A percentile compares a stretch with the other conserved stretches of the same genome.
phyloP scores from a whole-genome alignment of 163 green algal genomes.

The Scenedesmus sp. region DNA sequence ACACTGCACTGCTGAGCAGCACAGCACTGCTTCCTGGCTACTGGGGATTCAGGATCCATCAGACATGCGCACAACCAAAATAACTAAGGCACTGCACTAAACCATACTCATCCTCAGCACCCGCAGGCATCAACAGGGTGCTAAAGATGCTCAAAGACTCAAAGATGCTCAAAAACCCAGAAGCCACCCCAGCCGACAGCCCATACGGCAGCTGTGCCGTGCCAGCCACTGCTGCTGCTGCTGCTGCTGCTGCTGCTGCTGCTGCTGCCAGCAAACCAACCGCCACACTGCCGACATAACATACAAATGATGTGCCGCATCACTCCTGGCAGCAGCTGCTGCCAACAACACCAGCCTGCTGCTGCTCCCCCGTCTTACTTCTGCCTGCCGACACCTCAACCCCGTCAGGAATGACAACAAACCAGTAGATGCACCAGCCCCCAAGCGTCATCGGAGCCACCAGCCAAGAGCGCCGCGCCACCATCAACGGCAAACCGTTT shows the following conservation, averaged over 20 bases:
- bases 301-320: not conserved
- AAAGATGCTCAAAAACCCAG: too few relatives aligned
- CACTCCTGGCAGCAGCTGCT: conserved; percentile 21
- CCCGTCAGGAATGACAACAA: not conserved
- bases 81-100: too few relatives aligned
- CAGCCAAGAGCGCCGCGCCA: not conserved
- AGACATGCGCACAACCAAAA: too few relatives aligned
- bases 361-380: not conserved
- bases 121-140: too few relatives aligned
- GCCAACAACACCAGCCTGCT: not conserved
- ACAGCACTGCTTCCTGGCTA: too few relatives aligned
- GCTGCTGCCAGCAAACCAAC: not conserved
- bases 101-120: too few relatives aligned
- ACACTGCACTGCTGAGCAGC: too few relatives aligned
- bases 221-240: not conserved
- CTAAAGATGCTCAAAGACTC: too few relatives aligned
- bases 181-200: not conserved
- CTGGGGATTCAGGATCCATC: too few relatives aligned
- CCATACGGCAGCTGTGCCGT: not conserved
- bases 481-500: too few relatives aligned
- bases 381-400: too few relatives aligned
- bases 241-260: conserved; percentile 11
- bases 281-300: too few relatives aligned
- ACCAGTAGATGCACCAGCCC: not conserved
- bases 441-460: not conserved